phyloP scores from a whole-genome alignment of 2,329 filamentous ascomycete species.

The Penicillium sp. region DNA sequence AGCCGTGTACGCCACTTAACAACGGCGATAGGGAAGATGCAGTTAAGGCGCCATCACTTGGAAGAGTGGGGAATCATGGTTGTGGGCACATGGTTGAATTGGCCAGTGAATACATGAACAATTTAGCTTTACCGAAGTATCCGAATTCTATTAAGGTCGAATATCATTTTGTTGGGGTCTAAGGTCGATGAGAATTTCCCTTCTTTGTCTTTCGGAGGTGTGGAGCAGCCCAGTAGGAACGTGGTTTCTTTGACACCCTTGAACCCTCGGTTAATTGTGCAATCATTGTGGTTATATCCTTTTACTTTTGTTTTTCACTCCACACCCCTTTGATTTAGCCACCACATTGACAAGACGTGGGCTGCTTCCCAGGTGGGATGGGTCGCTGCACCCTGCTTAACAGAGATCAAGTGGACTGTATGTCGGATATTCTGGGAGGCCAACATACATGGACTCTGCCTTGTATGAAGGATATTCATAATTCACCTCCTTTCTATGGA shows the following conservation, averaged over 20 bases:
- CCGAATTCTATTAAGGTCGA: neutral
- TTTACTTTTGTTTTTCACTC: rapidly evolving
- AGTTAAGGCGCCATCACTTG: neutral
- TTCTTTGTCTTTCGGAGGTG: neutral
- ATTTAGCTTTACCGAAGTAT: neutral
- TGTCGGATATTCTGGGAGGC: neutral
- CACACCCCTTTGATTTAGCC: neutral
- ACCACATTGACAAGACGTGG: neutral
- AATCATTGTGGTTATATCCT: neutral
- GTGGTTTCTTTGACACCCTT: neutral
- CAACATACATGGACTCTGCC: neutral
- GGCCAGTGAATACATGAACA: neutral
- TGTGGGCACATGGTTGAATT: neutral
- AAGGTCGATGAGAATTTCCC: neutral
- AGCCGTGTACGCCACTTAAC: neutral
- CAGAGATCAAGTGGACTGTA: neutral
- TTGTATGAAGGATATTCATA: too few relatives aligned
- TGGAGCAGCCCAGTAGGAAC: neutral
- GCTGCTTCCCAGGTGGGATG: neutral
- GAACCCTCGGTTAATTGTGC: neutral
- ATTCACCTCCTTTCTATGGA: neutral
- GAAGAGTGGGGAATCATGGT: neutral
- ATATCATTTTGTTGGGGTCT: neutral
- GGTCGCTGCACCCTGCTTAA: neutral
- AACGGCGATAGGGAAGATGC: neutral